A percentile compares a stretch with the other conserved stretches of the same genome.
Conservation (phyloP, 257 asterid species). For the Nicotiana attenuata region DNA sequence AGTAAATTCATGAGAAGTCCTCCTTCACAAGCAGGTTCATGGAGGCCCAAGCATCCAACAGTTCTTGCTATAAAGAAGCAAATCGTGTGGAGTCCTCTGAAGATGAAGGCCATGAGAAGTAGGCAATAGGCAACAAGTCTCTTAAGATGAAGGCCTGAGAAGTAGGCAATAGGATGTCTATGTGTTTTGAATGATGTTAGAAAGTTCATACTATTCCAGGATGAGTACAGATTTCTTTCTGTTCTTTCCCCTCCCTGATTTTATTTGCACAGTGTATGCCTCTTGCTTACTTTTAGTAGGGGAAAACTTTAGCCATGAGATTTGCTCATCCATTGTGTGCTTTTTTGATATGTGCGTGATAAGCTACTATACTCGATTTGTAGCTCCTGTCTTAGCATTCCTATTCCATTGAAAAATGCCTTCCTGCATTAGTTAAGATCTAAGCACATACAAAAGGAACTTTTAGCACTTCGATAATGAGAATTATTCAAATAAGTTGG, state of each 20-base stretch:
- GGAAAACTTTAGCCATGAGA: not conserved
- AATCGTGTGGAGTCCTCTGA: constrained; percentile 43
- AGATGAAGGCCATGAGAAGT: constrained; percentile 25
- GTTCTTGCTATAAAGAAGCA: constrained; percentile 36
- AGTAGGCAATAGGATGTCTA: constrained; percentile 26
- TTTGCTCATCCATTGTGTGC: not conserved
- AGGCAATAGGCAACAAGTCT: constrained; percentile 26
- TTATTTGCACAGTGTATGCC: not conserved
- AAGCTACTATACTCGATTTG: not conserved
- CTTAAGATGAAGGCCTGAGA: constrained; percentile 25
- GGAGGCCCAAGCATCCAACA: constrained; percentile 45
- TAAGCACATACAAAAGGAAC: not conserved
- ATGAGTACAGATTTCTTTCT: not conserved
- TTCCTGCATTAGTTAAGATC: not conserved
- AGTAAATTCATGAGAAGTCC: constrained; percentile 56
- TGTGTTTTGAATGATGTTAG: constrained; percentile 11
- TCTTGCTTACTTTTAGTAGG: not conserved
- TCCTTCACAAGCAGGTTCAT: constrained; percentile 38
- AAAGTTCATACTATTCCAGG: not conserved
- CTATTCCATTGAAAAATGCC: not conserved
- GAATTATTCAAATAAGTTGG: not conserved
- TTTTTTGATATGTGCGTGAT: not conserved
- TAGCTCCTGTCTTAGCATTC: not conserved
- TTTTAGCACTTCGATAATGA: not conserved
- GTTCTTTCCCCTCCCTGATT: not conserved